These are phyloP conservation scores for Aaosphaeria arxii DNA, from an alignment of 2,329 filamentous ascomycete species.

Conservation along the genomic window DNA sequence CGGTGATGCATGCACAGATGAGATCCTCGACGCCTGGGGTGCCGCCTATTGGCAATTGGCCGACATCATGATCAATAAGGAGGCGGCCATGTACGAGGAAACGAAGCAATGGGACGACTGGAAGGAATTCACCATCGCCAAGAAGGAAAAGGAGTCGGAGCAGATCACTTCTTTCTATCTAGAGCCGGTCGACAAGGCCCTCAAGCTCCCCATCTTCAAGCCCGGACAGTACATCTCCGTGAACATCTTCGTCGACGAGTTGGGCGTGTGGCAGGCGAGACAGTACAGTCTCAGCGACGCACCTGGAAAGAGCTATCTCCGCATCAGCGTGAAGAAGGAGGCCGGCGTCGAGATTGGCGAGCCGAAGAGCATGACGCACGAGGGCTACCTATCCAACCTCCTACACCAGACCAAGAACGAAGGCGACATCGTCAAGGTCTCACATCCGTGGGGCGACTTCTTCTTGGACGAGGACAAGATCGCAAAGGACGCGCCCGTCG, in stretches of 20 bases:
- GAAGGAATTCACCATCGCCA: constrained; percentile 63
- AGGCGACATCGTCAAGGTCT: constrained; percentile 63
- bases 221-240: constrained; percentile 74
- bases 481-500: constrained; percentile 51
- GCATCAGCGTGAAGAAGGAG: constrained; percentile 70
- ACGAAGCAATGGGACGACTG: constrained; percentile 64
- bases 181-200: constrained; percentile 58
- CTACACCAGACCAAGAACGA: constrained; percentile 61
- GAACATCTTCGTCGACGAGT: constrained; percentile 52
- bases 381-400: constrained; percentile 67
- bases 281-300: constrained; percentile 73
- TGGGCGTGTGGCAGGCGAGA: constrained; percentile 61
- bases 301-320: constrained; percentile 60
- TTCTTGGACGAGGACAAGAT: constrained; percentile 52
- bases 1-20: constrained; percentile 62
- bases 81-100: constrained; percentile 60
- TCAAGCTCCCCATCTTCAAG: constrained; percentile 60
- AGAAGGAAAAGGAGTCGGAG: constrained; percentile 64
- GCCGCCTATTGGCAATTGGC: constrained; percentile 73
- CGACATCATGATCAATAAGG: constrained; percentile 66
- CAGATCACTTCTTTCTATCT: constrained; percentile 72
- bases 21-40: constrained; percentile 65
- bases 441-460: constrained; percentile 64
- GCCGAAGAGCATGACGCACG: constrained; percentile 49
- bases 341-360: constrained; percentile 49